Base-by-base conservation (phyloP, 2,329 filamentous ascomycete species). In the Cladobotryum protrusum region DNA sequence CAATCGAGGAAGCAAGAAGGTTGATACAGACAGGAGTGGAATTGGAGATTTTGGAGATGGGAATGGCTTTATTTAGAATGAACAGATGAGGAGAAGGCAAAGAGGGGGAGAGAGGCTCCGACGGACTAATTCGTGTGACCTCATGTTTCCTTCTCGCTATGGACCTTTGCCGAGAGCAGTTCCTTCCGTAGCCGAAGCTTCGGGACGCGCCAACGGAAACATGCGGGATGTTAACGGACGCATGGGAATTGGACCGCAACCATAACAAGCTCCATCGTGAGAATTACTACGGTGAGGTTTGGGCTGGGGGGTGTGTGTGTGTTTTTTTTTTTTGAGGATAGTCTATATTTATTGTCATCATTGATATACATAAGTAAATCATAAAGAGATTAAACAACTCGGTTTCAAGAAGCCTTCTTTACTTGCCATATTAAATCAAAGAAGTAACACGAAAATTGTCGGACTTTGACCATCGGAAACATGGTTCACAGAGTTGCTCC, bases 121-220 rank as follows among this genome's bases (percentile, higher is more conserved):
- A 37, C 20, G 49, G 40, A 52, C 11, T 29, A 29, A 29, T 29
- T 29, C 24, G 24, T 8, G 24, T 29, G 24, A 29, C 24, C 24
- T 29, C 24, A 29, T 29, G 24, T 29, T 29, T 29, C 24, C 24
- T 29, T 29, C 24, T 8, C 3, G 7, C 24, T 8, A 32, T 34
- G 17, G 44, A 15, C 57, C 58, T 58, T 58, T 63, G 55, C 61
- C 62, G 62, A 58, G 57, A 48, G 41, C 49, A 52, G 46, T 58
- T 61, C 61, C 59, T 64, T 48, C 55, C 54, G 52, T 59, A 62
- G 60, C 60, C 63, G 63, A 64, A 47, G 37, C 47, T 47, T 61
- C 50, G 54, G 57, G 47, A 49, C 48, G 24, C 40, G 36, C 50
- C 36, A 24, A 60, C 63, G 63, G 63, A 59, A 65, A 65, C 60